Base-by-base conservation (phyloP, 2,329 filamentous ascomycete species). In the Fusarium lateritium region DNA sequence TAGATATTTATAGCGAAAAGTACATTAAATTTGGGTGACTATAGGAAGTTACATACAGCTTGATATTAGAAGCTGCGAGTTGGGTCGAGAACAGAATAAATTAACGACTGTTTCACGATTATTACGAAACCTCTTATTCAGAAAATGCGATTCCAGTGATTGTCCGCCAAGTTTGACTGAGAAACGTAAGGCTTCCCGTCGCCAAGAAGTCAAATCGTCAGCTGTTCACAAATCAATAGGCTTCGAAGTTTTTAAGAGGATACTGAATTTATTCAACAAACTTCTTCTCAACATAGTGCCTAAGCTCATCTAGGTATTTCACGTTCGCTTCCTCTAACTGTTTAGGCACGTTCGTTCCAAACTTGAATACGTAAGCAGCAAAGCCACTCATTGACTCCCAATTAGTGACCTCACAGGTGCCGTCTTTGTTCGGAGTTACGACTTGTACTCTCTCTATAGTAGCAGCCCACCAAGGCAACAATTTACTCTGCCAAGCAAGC, bases 341-440 rank as follows among this genome's bases (percentile, higher is more conserved):
- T 5, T 49, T 54, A 5, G 42, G 19, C 14, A 36, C 42, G 28
- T 31, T 31, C 40, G 40, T 19, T 5, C 28, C 45, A 4, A 54
- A 22, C n/a, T 36, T 54, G 21, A 49, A 17, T 4, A 14, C 22
- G 4, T 54, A 47, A 15, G 31, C n/a, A 7, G 40, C 40, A 10
- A 54, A 15, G 7, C 51, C 51, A 14, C 31, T 22, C 42, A 54
- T 28, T 10, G 42, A 54, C 51, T 54, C 51, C 42, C 42, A 47
- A 3, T 36, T 54, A 22, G 13, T 54, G 8, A 54, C 42, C n/a
- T 49, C 42, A 21, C 42, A 54, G 3, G 21, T 2, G 36, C 36
- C 4, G 9, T 22, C 28, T 0, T 22, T 22, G 6, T 21, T n/a
- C 1, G 17, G 13, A 21, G 31, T 28, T 13, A 54, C 31, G 2